Evolutionary conservation across 2,329 filamentous ascomycete genomes (phyloP), one percentile per base, ranked within the genome.

Genomic region (Emmonsiellopsis sp.): DNA sequence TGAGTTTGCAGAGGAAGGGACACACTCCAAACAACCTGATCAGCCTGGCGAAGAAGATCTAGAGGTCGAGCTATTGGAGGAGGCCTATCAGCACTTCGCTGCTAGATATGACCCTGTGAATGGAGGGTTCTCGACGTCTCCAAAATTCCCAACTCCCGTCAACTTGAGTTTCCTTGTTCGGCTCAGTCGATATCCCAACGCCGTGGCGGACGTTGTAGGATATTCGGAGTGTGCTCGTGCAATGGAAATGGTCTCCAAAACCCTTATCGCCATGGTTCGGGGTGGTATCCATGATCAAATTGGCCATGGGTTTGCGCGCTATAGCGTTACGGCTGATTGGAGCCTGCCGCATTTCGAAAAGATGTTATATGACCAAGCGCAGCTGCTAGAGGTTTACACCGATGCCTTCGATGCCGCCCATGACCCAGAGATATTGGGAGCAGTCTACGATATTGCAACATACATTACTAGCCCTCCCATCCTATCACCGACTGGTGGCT

Each of bases 281-380:
- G 84, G 85, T 17, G 85, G 83, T 11, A 83, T 87, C 51, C 80
- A 87, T 57, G 87, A 90, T 62, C 85, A 88, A 56, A 80, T 92
- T 56, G 87, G 87, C 43, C 81, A 87, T 64, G 87, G 88, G 6
- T 89, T 90, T 62, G 82, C 86, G 39, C 82, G 92, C 50, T 96
- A 95, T 66, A 95, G 89, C 11, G 86, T 95, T 6, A 97, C 92
- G 0, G 76, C 83, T 11, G 88, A 97, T 70, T 98, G 93, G 93
- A 88, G 86, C 57, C 75, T 97, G 46, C 93, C 93, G 9, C 91
- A 95, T 67, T 98, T 97, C 62, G 93, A 98, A 73, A 97, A 97
- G 74, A 90, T 97, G 80, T 80, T 96, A 8, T 90, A 89, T 52
- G 93, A 97, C 65, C 95, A 98, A 63, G 85, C 88, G 0, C 85